Percentiles rank a stretch among this genome's conserved stretches.
These are phyloP conservation scores for Penicillium sp. DNA, from an alignment of 2,329 filamentous ascomycete species.

Conservation along the genomic window DNA sequence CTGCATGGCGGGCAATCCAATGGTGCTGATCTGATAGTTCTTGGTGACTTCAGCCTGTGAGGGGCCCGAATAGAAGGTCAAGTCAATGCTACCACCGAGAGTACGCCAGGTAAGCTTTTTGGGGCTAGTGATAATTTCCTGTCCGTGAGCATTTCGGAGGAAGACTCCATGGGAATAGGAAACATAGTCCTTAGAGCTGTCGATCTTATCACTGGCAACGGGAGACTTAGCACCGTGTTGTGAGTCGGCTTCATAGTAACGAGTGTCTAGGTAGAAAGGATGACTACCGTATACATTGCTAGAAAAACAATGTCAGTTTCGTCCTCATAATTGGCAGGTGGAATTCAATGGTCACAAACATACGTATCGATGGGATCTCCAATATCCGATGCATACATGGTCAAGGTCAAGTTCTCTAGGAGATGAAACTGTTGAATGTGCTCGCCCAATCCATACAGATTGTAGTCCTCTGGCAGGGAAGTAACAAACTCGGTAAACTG, in stretches of 20 bases:
- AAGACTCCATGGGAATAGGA: constrained; percentile 78
- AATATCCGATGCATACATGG: constrained; percentile 69
- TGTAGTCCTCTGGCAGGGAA: constrained; percentile 70
- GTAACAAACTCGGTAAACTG: constrained; percentile 78
- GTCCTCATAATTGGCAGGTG: not conserved
- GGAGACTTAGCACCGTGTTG: constrained; percentile 56
- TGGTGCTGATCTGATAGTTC: constrained; percentile 69
- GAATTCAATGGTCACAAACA: constrained; percentile 13
- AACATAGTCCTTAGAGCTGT: constrained; percentile 60
- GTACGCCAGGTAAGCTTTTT: constrained; percentile 72
- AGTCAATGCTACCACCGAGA: constrained; percentile 75
- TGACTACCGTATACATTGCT: constrained; percentile 76
- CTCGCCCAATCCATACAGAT: constrained; percentile 76
- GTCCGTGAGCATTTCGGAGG: constrained; percentile 74
- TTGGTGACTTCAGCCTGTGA: constrained; percentile 69
- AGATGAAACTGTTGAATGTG: constrained; percentile 72
- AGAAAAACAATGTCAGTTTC: not conserved
- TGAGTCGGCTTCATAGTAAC: constrained; percentile 66
- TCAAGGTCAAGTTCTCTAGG: constrained; percentile 73
- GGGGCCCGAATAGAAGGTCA: constrained; percentile 79
- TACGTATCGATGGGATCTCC: constrained; percentile 58
- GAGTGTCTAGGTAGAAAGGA: constrained; percentile 78
- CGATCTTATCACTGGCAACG: constrained; percentile 57
- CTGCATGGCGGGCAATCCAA: constrained; percentile 76
- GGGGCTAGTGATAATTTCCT: constrained; percentile 70